Conservation (phyloP, 2,329 filamentous ascomycete genomes). For the Ascochyta rabiei region DNA sequence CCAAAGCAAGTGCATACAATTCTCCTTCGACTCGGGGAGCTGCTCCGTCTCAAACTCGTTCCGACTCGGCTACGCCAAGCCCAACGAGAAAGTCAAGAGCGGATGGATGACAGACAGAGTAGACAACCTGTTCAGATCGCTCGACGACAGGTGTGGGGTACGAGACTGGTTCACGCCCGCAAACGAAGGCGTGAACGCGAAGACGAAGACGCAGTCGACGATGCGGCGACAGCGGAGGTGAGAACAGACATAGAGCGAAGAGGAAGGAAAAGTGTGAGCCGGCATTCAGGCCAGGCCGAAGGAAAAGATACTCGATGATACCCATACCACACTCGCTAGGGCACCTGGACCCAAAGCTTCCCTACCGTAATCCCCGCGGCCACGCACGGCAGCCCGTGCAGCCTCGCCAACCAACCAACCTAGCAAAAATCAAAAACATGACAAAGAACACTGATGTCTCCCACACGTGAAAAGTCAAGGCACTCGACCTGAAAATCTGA, state of each 20-base stretch:
- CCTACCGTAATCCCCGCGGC: background rate
- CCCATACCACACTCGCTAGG: constrained; percentile 19
- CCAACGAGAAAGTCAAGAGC: constrained; percentile 32
- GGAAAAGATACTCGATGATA: constrained; percentile 14
- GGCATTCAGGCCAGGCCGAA: constrained; percentile 1
- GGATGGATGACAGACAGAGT: constrained; percentile 48
- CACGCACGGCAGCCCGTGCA: constrained; percentile 11
- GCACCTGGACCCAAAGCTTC: constrained; percentile 1
- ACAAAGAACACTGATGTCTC: background rate
- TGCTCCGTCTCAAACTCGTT: constrained; percentile 41
- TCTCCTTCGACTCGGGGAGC: constrained; percentile 41
- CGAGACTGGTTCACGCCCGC: constrained; percentile 44
- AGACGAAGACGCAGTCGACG: constrained; percentile 17
- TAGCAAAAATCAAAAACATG: constrained; percentile 3
- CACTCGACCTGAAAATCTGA: too few species aligned
- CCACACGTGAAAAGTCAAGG: background rate
- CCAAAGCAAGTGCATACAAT: constrained; percentile 42
- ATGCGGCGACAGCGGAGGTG: constrained; percentile 21
- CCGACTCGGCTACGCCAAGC: constrained; percentile 40
- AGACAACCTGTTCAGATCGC: constrained; percentile 37
- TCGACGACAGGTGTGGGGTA: constrained; percentile 42
- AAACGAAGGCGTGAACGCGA: constrained; percentile 21
- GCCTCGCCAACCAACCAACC: background rate
- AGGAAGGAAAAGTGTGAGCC: background rate
- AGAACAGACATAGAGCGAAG: background rate